Evolutionary conservation across 257 asterid species (phyloP), one percentile per base, ranked within the genome.

Genomic region (Solanum sejunctum): DNA sequence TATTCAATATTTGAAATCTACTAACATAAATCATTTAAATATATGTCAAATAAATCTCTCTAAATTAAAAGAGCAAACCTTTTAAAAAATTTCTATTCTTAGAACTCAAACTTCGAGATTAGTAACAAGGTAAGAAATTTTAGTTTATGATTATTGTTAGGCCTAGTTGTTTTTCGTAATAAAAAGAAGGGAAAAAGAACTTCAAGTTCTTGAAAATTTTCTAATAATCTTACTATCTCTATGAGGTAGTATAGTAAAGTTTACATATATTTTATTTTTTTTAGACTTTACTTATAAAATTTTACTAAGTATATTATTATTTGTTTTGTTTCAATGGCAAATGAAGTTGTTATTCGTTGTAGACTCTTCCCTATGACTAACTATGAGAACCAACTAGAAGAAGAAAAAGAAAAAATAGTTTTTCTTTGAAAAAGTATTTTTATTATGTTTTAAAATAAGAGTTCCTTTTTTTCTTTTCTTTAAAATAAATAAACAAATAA

Each of bases 81-180:
- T 28, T 3, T 0, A 0, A 10, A 39, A 9, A 3, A 4, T 39
- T 2, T 17, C 21, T 0, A 0, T 8, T 32, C 17, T 36, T 17
- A 32, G 7, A 16, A 16, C 0, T 36, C 2, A 9, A 7, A 16
- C 16, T 0, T 8, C 0, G 0, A 7, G 5, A 67, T 0, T 12
- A 23, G 8, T 3, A 1, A 63, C 0, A 5, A 0, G 6, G 10
- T 1, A 4, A 12, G 1, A 1, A 0, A 0, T 12, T 64, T 64
- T 64, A 26, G 5, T 64, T 12, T 26, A 12, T 64, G 11, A 0
- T 20, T 12, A 57, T 2, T 20, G 3, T 57, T 3, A 0, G 18
- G 26, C 63, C 63, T 20, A 1, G 21, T 56, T 56, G 0, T 63
- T 63, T 28, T 66, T 7, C 4, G 3, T 60, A n/a, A 10, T 3